Base-by-base conservation (phyloP, 2,329 filamentous ascomycete genomes). In the Apiospora koreana region DNA sequence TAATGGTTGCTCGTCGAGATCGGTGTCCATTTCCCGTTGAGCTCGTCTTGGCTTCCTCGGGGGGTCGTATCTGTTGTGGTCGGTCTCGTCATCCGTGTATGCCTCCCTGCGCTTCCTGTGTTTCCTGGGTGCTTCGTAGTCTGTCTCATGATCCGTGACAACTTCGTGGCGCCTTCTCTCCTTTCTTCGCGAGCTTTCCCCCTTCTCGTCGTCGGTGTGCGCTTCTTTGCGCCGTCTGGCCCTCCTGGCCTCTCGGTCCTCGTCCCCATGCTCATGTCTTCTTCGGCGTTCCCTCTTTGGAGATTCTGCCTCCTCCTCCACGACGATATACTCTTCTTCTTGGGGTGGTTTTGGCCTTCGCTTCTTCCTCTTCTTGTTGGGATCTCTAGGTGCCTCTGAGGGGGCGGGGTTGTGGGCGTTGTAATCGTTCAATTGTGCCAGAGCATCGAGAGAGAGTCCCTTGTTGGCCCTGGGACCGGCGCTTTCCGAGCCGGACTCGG, bases 361-460 rank as follows among this genome's bases (percentile, higher is more conserved):
- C 73, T 76, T 80, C 74, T 78, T 80, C 72, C 69, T 82, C 78
- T 72, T 82, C 79, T 73, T 85, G 79, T 73, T 82, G 71, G 85
- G 80, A 64, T 82, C 79, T 68, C 84, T 84, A 48, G 83, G 84
- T 72, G 88, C 86, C 35, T 75, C 72, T 67, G 77, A 76, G 54
- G 72, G 69, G 42, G 69, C 67, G n/a, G 72, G 25, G 9, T 86
- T 84, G 25, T 79, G 78, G 31, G 79, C 77, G 79, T 93, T 91
- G 69, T 88, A 81, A 67, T 88, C 85, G 75, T 94, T 87, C 65
- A 95, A 80, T 76, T 90, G 88, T 16, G 90, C 91, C 66, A 95
- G 80, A 6, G 91, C 89, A 74, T 89, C 87, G 2, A 81, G 78
- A 5, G 85, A 86, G 35, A 86, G 77, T 6, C 77, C 71, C 46